Evolutionary conservation across 2,329 filamentous ascomycete genomes (phyloP), one percentile per base, ranked within the genome.

Genomic region (Colletotrichum shisoi): DNA sequence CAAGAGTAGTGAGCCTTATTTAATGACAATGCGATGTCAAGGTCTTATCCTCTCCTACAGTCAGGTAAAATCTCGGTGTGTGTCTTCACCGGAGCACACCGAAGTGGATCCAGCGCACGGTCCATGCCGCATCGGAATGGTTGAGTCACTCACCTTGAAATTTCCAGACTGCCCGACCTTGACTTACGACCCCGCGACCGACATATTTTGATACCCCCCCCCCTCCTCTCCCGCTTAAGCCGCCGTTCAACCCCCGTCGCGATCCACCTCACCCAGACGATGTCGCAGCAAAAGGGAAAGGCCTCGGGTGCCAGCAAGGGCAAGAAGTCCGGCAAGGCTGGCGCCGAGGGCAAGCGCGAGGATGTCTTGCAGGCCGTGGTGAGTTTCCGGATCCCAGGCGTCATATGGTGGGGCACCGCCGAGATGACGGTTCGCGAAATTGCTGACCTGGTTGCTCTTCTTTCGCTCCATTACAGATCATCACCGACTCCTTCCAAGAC

Each of bases 401-500:
- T 56, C 51, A 72, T 34, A 34, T 74, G 70, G 72, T 74, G 73
- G 74, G 74, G 72, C 73, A 74, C 60, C 2, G 31, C 21, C 46
- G 45, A 40, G 42, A 49, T 60, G 51, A 66, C 52, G 62, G 49
- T 56, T 57, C 34, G 57, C 54, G 49, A 58, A 39, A 11, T 59
- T n/a, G 53, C 64, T 67, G 40, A 67, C 62, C 39, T 24, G 44
- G 13, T 13, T 52, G 39, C 49, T 62, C 44, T 51, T 44, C 53
- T 49, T 51, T 57, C 21, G 53, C n/a, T n/a, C 44, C 54, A 60
- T 49, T 56, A 51, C 71, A 95, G 91, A 85, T 99, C 67, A 88
- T 99, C 71, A 91, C 94, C 71, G 95, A 99, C 82, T 94, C 93
- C 1, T 99, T 96, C 77, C 94, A 98, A 79, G 93, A 93, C 54